Conservation (phyloP, 768 basidiomycete genomes). For the Russula griseocarnosa region DNA sequence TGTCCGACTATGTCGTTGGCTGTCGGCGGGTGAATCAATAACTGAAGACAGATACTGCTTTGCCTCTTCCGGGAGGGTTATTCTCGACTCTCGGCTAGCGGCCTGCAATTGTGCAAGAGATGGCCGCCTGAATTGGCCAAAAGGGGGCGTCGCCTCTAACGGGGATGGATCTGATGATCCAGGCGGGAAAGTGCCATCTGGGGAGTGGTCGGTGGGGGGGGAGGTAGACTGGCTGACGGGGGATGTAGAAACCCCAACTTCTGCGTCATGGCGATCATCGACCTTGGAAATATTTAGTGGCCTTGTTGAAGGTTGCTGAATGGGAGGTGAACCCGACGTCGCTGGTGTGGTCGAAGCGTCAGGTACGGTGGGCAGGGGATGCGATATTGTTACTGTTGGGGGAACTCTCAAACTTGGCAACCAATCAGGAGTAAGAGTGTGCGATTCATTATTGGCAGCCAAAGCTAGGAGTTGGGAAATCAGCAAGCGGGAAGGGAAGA, state of each 20-base stretch:
- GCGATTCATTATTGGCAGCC: slow-evolving; percentile 1
- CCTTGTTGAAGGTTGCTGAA: slow-evolving; percentile 6
- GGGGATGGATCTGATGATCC: slow-evolving; percentile 11
- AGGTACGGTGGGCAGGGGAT: not conserved
- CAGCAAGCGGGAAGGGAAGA: slow-evolving; percentile 6
- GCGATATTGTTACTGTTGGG: slow-evolving; percentile 16
- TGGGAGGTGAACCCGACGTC: not conserved
- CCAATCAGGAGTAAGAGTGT: slow-evolving; percentile 24
- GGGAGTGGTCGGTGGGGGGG: slow-evolving; percentile 1
- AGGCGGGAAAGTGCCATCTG: not conserved
- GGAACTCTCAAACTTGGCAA: slow-evolving; percentile 8
- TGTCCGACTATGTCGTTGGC: slow-evolving; percentile 7
- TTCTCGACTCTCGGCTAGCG: slow-evolving; percentile 60
- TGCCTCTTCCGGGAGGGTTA: slow-evolving; percentile 74
- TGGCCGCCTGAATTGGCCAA: not conserved
- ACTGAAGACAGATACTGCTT: slow-evolving; percentile 66
- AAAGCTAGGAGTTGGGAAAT: slow-evolving; percentile 7
- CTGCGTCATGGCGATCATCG: slow-evolving; percentile 3
- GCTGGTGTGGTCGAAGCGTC: not conserved
- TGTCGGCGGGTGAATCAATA: slow-evolving; percentile 56
- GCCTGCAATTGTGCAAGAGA: slow-evolving; percentile 18
- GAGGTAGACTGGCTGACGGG: slow-evolving; percentile 7
- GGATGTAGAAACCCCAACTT: slow-evolving; percentile 2
- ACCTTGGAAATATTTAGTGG: slow-evolving; percentile 18
- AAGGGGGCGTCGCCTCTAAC: slow-evolving; percentile 7